Conservation (phyloP, 441 rosid genomes). For the Capsella rubella region DNA sequence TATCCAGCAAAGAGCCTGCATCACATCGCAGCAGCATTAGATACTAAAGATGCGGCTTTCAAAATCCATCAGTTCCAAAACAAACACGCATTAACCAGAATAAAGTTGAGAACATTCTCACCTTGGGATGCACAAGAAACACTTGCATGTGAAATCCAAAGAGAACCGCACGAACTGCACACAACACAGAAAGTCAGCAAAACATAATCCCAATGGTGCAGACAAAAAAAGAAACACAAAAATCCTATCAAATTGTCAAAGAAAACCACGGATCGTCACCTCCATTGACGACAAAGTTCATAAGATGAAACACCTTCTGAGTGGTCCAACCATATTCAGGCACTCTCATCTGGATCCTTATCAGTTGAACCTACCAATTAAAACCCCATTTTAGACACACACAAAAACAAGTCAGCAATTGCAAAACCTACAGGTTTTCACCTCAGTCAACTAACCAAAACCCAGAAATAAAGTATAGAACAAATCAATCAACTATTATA, state of each 20-base stretch:
- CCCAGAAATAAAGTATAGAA: slow-evolving; percentile 2
- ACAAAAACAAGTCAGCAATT: slow-evolving; percentile 15
- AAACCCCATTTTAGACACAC: background rate
- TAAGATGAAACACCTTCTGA: slow-evolving; percentile 92
- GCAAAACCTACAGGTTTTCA: background rate
- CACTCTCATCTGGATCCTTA: slow-evolving; percentile 87
- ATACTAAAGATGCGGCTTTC: slow-evolving; percentile 22
- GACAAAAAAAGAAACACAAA: background rate
- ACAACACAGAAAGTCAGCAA: slow-evolving; percentile 12
- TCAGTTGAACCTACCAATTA: slow-evolving; percentile 68
- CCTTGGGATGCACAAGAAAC: slow-evolving; percentile 84
- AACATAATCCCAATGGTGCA: background rate
- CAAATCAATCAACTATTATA: slow-evolving; percentile 1
- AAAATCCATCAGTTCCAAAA: background rate
- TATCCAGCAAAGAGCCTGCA: slow-evolving; percentile 69
- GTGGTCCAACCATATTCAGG: slow-evolving; percentile 97
- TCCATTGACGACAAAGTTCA: slow-evolving; percentile 96
- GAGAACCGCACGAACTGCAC: slow-evolving; percentile 86
- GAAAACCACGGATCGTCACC: slow-evolving; percentile 55
- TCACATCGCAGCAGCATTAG: slow-evolving; percentile 34
- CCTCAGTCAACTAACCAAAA: background rate
- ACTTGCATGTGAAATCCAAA: slow-evolving; percentile 90
- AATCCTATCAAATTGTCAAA: too few relatives aligned
- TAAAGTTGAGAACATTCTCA: slow-evolving; percentile 43
- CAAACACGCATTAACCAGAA: background rate